phyloP scores from a whole-genome alignment of 352 stramenopile species.

The Pythium utonaiense region DNA sequence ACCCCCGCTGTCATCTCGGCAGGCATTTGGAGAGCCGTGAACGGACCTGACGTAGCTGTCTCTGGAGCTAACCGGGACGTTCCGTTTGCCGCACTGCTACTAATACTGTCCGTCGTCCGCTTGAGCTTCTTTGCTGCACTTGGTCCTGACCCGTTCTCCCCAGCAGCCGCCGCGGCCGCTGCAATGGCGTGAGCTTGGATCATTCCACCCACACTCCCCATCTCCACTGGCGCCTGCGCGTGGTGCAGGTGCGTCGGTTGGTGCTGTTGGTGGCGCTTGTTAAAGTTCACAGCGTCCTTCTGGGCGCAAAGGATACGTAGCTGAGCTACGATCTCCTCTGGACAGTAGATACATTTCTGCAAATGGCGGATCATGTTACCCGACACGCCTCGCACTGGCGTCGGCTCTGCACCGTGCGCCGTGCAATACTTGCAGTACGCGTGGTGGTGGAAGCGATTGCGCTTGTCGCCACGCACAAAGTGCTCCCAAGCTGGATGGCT shows the following conservation, averaged over 20 bases:
- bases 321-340: slow-evolving; percentile 59
- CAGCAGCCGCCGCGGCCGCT: background rate
- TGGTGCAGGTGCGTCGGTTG: slow-evolving; percentile 10
- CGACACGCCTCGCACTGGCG: slow-evolving; percentile 60
- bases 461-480: slow-evolving; percentile 72
- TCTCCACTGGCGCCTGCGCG: slow-evolving; percentile 2
- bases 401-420: slow-evolving; percentile 44
- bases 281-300: slow-evolving; percentile 70
- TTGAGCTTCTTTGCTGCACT: slow-evolving; percentile 23
- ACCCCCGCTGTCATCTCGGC: background rate
- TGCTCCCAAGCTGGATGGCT: slow-evolving; percentile 76
- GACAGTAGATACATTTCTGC: slow-evolving; percentile 76
- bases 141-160: background rate
- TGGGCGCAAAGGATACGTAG: slow-evolving; percentile 64
- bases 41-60: background rate
- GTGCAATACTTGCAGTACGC: slow-evolving; percentile 72
- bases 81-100: slow-evolving; percentile 15
- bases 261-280: slow-evolving; percentile 54
- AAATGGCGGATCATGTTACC: slow-evolving; percentile 84
- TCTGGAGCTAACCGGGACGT: slow-evolving; percentile 7
- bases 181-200: slow-evolving; percentile 11
- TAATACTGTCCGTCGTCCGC: background rate
- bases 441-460: slow-evolving; percentile 81
- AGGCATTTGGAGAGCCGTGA: slow-evolving; percentile 45
- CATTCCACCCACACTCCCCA: slow-evolving; percentile 30